phyloP scores from a whole-genome alignment of 2,329 filamentous ascomycete genomes.

The Dryadomyces quercus-mongolicae region DNA sequence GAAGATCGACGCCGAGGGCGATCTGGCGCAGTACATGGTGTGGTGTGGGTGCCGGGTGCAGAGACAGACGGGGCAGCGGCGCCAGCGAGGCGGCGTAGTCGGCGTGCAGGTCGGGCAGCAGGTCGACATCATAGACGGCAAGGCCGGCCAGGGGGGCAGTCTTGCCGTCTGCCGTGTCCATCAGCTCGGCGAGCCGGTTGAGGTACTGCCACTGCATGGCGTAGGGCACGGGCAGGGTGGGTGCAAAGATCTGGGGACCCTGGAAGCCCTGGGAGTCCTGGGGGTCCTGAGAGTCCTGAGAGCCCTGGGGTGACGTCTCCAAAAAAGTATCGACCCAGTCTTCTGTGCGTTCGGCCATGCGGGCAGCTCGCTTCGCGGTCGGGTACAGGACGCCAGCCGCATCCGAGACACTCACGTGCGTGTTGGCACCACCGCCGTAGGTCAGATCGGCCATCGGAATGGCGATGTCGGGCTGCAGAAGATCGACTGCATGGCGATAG shows the following conservation, averaged over 20 bases:
- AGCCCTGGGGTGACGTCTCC: constrained; percentile 20
- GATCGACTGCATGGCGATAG: constrained; percentile 53
- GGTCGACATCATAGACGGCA: constrained; percentile 63
- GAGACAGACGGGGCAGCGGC: constrained; percentile 59
- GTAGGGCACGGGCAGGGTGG: constrained; percentile 63
- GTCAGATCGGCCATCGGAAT: constrained; percentile 66
- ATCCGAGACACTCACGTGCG: background rate
- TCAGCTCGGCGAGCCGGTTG: constrained; percentile 46
- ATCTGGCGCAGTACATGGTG: constrained; percentile 69
- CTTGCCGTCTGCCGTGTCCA: constrained; percentile 16
- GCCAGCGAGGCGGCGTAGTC: constrained; percentile 36
- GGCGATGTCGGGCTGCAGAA: constrained; percentile 68
- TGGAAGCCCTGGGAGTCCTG: constrained; percentile 5
- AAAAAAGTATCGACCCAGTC: constrained; percentile 66
- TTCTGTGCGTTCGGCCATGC: constrained; percentile 80
- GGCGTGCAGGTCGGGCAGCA: constrained; percentile 54
- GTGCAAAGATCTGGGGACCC: constrained; percentile 41
- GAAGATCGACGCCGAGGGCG: constrained; percentile 64
- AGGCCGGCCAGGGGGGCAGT: constrained; percentile 46
- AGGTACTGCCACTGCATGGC: constrained; percentile 72
- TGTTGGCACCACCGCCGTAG: constrained; percentile 11
- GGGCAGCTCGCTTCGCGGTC: constrained; percentile 60
- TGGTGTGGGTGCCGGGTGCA: constrained; percentile 58
- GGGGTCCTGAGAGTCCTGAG: background rate
- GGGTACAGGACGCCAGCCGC: constrained; percentile 14